A percentile compares a stretch with the other conserved stretches of the same genome.
These are phyloP conservation scores for Phytophthora chlamydospora DNA, from an alignment of 352 stramenopile genomes.

Conservation along the genomic window DNA sequence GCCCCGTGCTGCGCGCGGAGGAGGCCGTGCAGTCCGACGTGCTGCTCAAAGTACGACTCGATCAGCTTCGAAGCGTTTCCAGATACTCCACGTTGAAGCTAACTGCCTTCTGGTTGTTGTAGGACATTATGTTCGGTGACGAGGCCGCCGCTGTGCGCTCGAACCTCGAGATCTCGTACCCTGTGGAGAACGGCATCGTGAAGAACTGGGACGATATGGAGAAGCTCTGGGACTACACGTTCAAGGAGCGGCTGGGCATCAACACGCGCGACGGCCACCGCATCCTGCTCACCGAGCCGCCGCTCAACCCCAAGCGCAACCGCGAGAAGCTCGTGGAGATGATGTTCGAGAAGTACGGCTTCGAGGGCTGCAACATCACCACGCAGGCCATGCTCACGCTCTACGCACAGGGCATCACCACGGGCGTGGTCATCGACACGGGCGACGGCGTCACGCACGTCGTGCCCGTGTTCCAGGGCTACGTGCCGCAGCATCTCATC, in stretches of 20 bases:
- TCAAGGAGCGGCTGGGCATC: constrained; percentile 90
- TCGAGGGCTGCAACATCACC: constrained; percentile 90
- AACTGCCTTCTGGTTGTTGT: not conserved
- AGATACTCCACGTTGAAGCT: constrained; percentile 7
- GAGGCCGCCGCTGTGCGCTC: constrained; percentile 89
- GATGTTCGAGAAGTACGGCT: constrained; percentile 95
- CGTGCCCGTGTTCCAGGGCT: constrained; percentile 92
- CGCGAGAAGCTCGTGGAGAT: constrained; percentile 91
- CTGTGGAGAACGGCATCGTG: constrained; percentile 96
- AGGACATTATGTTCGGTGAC: constrained; percentile 97
- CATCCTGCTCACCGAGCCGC: constrained; percentile 93
- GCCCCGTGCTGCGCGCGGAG: constrained; percentile 94
- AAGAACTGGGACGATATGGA: constrained; percentile 98
- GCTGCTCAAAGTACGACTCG: constrained; percentile 67
- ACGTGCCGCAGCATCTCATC: constrained; percentile 91
- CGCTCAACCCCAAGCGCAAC: constrained; percentile 93
- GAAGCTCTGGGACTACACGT: constrained; percentile 97
- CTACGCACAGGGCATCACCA: constrained; percentile 91
- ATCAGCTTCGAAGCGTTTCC: not conserved
- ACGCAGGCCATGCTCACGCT: constrained; percentile 95
- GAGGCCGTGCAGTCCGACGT: constrained; percentile 90
- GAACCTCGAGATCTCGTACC: constrained; percentile 90
- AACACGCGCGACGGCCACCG: constrained; percentile 72
- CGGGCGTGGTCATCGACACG: constrained; percentile 93
- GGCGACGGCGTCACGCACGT: constrained; percentile 95